Conservation (phyloP, 176 grass and related monocot species). For the Musa acuminata region DNA sequence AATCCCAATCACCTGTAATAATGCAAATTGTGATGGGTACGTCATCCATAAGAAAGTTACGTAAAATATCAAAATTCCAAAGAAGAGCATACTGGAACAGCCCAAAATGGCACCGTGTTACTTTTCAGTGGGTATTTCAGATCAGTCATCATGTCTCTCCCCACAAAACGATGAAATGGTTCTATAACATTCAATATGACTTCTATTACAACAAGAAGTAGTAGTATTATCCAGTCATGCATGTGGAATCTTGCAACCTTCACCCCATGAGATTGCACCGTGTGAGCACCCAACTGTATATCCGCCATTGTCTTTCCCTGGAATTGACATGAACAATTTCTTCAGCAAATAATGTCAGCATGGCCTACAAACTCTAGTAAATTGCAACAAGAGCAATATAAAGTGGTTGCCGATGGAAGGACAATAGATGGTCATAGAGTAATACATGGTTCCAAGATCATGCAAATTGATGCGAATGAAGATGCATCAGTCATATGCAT, state of each 20-base stretch:
- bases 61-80: conserved; percentile 11
- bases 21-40: conserved; percentile 11
- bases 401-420: neutral
- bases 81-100: conserved; percentile 48
- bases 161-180: conserved; percentile 60
- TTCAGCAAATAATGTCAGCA: neutral
- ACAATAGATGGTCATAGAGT: neutral
- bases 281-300: conserved; percentile 42
- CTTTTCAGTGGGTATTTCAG: conserved; percentile 51
- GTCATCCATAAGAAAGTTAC: neutral
- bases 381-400: neutral
- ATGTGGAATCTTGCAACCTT: conserved; percentile 47
- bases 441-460: neutral
- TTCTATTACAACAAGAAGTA: conserved; percentile 34
- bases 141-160: conserved; percentile 55
- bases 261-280: conserved; percentile 45
- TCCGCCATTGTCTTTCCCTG: conserved; percentile 28
- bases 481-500: neutral
- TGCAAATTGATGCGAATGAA: too few relatives aligned
- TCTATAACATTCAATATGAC: conserved; percentile 52
- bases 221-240: conserved; percentile 62
- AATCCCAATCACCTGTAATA: conserved; percentile 58
- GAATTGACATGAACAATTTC: too few relatives aligned
- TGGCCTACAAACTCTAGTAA: neutral
- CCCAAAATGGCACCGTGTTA: conserved; percentile 64